Evolutionary conservation across 495 filamentous ascomycete genomes (phyloP), one percentile per base, ranked within the genome.

Genomic region (Penicillium turbatum): DNA sequence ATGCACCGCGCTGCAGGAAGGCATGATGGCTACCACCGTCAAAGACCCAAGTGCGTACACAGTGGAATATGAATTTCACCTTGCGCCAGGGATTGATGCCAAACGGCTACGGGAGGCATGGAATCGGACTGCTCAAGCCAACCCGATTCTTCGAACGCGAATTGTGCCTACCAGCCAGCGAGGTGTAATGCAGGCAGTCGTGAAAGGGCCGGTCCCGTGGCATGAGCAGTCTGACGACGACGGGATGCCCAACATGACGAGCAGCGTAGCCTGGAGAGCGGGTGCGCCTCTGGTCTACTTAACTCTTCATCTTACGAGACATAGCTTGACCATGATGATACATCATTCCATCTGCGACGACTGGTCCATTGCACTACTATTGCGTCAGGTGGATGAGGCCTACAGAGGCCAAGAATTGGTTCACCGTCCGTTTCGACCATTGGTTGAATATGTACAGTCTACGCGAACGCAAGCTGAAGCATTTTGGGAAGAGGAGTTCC

Each of bases 1-100:
- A 2, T 50, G 47, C 7, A 50, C 47, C 1, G 35, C 47, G 1
- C 47, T 50, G 1, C 47, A 50, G 7, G 82, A 82, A 59, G 81
- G 76, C 1, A 69, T 85, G n/a, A 74, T 83, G 62, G 74, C 77
- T 1, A 57, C 80, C 5, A 80, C 82, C 0, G 58, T 61, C 34
- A 71, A 69, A 31, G 57, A 68, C 2, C 49, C 64, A 12, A 64
- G 64, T 5, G 54, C 68, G 0, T 79, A 77, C 37, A 63, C 72
- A 5, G 67, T 68, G 7, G 64, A 72, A 36, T 50, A 66, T 32
- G 51, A 72, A 0, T 74, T 67, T 42, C 39, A 38, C 12, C 48
- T 81, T 9, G 60, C 70, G 2, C 38, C 40, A 3, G 51, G 55
- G 11, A 57, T 79, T 8, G 65, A 72, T 38, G 11, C 71, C 15